Conservation (phyloP, 495 filamentous ascomycete genomes). For the Clohesyomyces aquaticus region DNA sequence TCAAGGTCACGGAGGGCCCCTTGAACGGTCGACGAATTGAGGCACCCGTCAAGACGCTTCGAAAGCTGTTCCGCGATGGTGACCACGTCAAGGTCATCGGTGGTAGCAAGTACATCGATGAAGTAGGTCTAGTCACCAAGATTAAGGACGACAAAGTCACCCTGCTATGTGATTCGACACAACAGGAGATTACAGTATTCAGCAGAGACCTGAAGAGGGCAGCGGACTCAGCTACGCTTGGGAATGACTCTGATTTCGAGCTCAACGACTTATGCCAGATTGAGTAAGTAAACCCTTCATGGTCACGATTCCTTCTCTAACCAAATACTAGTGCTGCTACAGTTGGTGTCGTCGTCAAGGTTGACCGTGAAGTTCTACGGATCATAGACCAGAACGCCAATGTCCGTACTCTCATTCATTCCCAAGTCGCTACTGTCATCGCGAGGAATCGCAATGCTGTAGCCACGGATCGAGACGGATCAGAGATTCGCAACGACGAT, state of each 20-base stretch:
- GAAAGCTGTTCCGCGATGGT: constrained; percentile 89
- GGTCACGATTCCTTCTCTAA: constrained; percentile 44
- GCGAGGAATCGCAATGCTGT: constrained; percentile 78
- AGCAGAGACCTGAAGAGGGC: constrained; percentile 95
- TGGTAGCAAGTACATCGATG: constrained; percentile 88
- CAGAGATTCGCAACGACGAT: constrained; percentile 89
- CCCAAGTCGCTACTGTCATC: constrained; percentile 86
- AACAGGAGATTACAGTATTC: constrained; percentile 95
- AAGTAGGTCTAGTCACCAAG: constrained; percentile 94
- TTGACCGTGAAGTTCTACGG: constrained; percentile 87
- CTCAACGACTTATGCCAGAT: constrained; percentile 94
- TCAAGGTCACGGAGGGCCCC: constrained; percentile 82
- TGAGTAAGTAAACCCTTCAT: constrained; percentile 60
- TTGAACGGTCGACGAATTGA: constrained; percentile 84
- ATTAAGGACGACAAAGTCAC: constrained; percentile 91
- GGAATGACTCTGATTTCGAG: constrained; percentile 79
- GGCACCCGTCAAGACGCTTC: constrained; percentile 87
- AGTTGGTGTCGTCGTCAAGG: constrained; percentile 90
- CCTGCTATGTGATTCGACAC: constrained; percentile 84
- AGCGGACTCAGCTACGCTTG: constrained; percentile 81
- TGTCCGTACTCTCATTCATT: constrained; percentile 78
- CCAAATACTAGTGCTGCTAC: constrained; percentile 65
- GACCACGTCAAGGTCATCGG: constrained; percentile 99
- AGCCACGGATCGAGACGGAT: constrained; percentile 89
- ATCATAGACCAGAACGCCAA: constrained; percentile 90